A percentile compares a stretch with the other conserved stretches of the same genome.
These are phyloP conservation scores for Fusarium sp. DNA, from an alignment of 2,329 filamentous ascomycete species.

Conservation along the genomic window DNA sequence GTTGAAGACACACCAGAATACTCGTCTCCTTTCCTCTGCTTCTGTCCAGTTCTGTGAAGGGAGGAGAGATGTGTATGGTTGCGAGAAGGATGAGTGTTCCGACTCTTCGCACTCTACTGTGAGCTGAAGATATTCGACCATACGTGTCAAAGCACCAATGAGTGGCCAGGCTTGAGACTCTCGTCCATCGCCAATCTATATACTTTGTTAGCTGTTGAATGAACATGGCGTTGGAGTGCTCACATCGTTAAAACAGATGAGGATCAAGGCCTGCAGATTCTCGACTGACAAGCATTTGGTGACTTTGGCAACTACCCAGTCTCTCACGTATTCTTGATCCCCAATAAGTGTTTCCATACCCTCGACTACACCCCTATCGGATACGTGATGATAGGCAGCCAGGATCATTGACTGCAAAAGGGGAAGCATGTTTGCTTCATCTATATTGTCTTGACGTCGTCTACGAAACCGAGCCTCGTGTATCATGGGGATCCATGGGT, in stretches of 20 bases:
- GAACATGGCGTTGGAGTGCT: not conserved
- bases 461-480: slow-evolving; percentile 30
- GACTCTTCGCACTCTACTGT: slow-evolving; percentile 38
- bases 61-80: not conserved
- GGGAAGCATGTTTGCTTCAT: slow-evolving; percentile 3
- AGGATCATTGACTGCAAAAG: slow-evolving; percentile 28
- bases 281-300: slow-evolving; percentile 32
- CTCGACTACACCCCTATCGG: not conserved
- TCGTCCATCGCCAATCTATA: slow-evolving; percentile 45
- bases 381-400: slow-evolving; percentile 17
- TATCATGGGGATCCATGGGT: slow-evolving; percentile 36
- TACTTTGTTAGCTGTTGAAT: not conserved
- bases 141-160: slow-evolving; percentile 45
- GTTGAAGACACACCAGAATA: slow-evolving; percentile 49
- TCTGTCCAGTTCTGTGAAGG: slow-evolving; percentile 46
- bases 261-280: slow-evolving; percentile 32
- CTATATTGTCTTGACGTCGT: slow-evolving; percentile 13
- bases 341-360: not conserved
- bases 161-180: slow-evolving; percentile 44
- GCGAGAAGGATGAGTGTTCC: slow-evolving; percentile 5
- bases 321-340: not conserved
- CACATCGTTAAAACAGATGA: slow-evolving; percentile 33
- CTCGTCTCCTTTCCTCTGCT: slow-evolving; percentile 46
- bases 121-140: slow-evolving; percentile 47
- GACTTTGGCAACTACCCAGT: slow-evolving; percentile 19